Conservation (phyloP, 2,329 filamentous ascomycete genomes). For the Exophiala bonariae region DNA sequence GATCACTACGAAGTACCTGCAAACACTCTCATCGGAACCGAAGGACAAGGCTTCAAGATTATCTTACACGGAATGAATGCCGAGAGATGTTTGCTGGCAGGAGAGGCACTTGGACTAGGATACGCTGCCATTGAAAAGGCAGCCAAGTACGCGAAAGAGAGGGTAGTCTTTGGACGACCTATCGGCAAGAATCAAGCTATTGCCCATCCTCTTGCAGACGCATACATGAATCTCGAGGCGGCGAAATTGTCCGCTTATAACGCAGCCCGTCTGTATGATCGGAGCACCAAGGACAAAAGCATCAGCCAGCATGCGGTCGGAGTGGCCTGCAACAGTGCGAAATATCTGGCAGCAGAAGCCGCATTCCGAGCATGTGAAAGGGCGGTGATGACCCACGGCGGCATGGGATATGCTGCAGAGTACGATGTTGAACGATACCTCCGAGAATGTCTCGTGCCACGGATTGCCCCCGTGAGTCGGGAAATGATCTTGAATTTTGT, state of each 20-base stretch:
- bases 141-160: slow-evolving; percentile 64
- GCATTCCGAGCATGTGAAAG: slow-evolving; percentile 62
- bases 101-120: slow-evolving; percentile 76
- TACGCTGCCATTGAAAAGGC: slow-evolving; percentile 69
- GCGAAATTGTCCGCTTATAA: slow-evolving; percentile 67
- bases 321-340: slow-evolving; percentile 67
- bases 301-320: slow-evolving; percentile 57
- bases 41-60: slow-evolving; percentile 77
- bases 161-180: slow-evolving; percentile 64
- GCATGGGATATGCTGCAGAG: slow-evolving; percentile 65
- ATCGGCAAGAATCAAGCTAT: slow-evolving; percentile 69
- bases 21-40: slow-evolving; percentile 66
- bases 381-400: slow-evolving; percentile 58
- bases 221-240: slow-evolving; percentile 65
- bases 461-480: slow-evolving; percentile 60
- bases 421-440: slow-evolving; percentile 64
- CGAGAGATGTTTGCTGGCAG: slow-evolving; percentile 72
- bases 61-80: slow-evolving; percentile 80
- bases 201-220: slow-evolving; percentile 64
- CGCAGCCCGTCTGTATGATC: slow-evolving; percentile 63
- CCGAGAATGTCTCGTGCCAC: slow-evolving; percentile 59
- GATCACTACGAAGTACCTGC: slow-evolving; percentile 70
- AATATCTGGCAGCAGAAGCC: slow-evolving; percentile 62
- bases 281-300: slow-evolving; percentile 47
- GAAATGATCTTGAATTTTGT: slow-evolving; percentile 51